A percentile compares a stretch with the other conserved stretches of the same genome.
These are phyloP conservation scores for Senna tora DNA, from an alignment of 306 rosid species.

Conservation along the genomic window DNA sequence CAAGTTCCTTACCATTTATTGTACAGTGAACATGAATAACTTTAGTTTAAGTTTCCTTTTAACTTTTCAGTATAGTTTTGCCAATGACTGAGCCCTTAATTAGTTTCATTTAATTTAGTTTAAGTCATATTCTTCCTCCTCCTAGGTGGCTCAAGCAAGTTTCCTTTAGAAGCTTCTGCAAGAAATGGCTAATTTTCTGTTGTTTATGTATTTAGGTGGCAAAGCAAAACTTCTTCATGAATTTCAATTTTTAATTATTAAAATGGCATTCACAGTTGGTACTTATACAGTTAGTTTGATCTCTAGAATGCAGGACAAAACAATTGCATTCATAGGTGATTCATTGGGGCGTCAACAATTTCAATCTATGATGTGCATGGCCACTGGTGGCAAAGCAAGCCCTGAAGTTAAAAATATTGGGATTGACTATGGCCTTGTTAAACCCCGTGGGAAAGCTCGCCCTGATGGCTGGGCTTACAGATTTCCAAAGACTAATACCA, in stretches of 20 bases:
- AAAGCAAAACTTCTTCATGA: background rate
- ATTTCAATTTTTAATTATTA: background rate
- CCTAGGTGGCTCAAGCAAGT: background rate
- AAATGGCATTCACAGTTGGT: background rate
- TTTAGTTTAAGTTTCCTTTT: background rate
- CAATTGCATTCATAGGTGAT: constrained; percentile 19
- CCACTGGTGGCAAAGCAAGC: constrained; percentile 2
- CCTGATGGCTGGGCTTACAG: constrained; percentile 27
- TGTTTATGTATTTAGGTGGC: background rate
- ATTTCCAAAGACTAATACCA: constrained; percentile 17
- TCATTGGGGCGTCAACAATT: constrained; percentile 15
- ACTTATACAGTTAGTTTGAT: background rate
- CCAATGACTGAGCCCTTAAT: background rate
- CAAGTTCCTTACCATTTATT: background rate
- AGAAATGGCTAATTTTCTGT: background rate
- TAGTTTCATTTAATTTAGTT: background rate
- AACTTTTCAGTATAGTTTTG: background rate
- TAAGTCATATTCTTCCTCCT: background rate
- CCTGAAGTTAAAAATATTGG: constrained; percentile 1
- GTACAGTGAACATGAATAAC: background rate
- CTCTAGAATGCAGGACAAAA: constrained; percentile 14
- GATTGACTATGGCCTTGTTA: background rate
- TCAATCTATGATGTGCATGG: constrained; percentile 24
- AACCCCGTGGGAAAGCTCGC: background rate
- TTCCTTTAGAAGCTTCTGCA: background rate